Evolutionary conservation across 2,329 filamentous ascomycete genomes (phyloP).

Genomic region (Apiospora saccharicola): DNA sequence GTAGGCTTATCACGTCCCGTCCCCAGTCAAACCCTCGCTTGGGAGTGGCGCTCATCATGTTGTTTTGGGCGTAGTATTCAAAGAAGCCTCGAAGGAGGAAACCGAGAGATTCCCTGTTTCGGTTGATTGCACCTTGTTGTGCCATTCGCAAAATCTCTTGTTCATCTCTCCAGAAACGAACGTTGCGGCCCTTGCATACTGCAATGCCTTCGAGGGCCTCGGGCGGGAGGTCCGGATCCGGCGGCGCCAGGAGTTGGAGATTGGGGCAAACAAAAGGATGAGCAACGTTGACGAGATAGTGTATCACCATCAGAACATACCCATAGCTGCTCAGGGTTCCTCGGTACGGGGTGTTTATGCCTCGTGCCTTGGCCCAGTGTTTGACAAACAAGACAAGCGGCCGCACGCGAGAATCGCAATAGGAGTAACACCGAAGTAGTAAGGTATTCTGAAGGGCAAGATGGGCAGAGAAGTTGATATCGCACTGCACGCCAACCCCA

Average conservation of each 20-base stretch:
- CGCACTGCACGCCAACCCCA: constrained; percentile 83
- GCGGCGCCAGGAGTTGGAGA: constrained; percentile 66
- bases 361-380: constrained; percentile 85
- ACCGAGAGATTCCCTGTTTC: constrained; percentile 75
- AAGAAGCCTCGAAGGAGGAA: constrained; percentile 84
- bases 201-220: constrained; percentile 48
- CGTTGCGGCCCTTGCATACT: constrained; percentile 69
- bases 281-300: constrained; percentile 86
- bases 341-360: constrained; percentile 86
- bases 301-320: constrained; percentile 90
- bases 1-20: constrained; percentile 78
- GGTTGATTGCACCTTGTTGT: constrained; percentile 63
- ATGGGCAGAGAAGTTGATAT: constrained; percentile 90
- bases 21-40: constrained; percentile 79
- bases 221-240: constrained; percentile 46
- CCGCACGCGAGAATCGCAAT: constrained; percentile 78
- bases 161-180: constrained; percentile 83
- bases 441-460: constrained; percentile 85
- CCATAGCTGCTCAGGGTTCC: constrained; percentile 90
- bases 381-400: constrained; percentile 87
- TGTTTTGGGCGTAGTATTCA: constrained; percentile 78
- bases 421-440: constrained; percentile 83
- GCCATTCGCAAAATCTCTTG: constrained; percentile 71
- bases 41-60: constrained; percentile 57
- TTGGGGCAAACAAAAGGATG: constrained; percentile 86